Evolutionary conservation across 257 asterid species (phyloP), one percentile per base, ranked within the genome.

Genomic region (Solanum sitiens): DNA sequence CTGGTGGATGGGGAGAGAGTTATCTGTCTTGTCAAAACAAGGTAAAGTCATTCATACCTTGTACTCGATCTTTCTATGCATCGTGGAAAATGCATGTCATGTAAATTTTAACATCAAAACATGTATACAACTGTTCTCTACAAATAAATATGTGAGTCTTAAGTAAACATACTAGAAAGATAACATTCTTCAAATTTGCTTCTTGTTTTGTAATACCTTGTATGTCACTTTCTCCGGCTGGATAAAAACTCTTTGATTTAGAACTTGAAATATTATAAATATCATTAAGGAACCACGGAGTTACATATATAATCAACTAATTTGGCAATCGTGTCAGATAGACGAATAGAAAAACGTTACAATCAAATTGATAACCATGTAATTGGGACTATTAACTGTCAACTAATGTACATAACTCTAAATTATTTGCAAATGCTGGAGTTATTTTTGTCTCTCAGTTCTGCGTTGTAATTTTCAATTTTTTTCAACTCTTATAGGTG

Each of bases 1-100:
- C 95, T 61, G 99, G 98, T 87, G 98, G 98, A 83, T 97, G 99
- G 98, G 99, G 99, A 56, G 98, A 95, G 92, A 95, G 98, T 92
- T 97, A 97, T 83, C 94, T 95, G 85, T 95, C 99, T 74, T 94
- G 98, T 88, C 97, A 95, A 91, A 91, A 95, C 93, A 94, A 95
- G 99, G 98, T 97, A 89, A 82, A 50, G 40, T 84, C 20, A 74
- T 39, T 74, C 83, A 74, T 39, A 39, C 82, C 82, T 37, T 73
- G 16, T 73, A 71, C 27, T 20, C 18, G 6, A 45, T 45, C 8
- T 74, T 74, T 39, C 83, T 21, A 21, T 39, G 32, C 20, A 74
- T 39, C 18, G 53, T 74, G 50, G n/a, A 37, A 74, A 37, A 6
- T n/a, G 15, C 33, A 39, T 56, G 13, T 74, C 53, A 39, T 74